Percentiles rank a stretch among this genome's conserved stretches.
phyloP scores from a whole-genome alignment of 2,329 filamentous ascomycete species.

The Colletotrichum australisinense region DNA sequence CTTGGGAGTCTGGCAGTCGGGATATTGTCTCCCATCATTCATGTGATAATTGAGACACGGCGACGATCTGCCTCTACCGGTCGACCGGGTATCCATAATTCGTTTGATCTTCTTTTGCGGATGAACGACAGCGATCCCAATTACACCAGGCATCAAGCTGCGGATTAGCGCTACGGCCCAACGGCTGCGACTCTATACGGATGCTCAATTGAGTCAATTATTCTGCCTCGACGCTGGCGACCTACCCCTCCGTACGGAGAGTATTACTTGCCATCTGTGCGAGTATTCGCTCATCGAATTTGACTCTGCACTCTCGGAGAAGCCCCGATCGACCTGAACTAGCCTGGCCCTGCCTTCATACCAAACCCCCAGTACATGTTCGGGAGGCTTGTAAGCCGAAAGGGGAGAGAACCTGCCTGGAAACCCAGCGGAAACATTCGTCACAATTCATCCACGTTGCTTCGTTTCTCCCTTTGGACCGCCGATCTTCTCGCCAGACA shows the following conservation, averaged over 20 bases:
- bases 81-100: neutral
- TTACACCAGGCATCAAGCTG: neutral
- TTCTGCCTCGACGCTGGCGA: neutral
- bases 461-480: neutral
- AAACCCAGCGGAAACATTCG: neutral
- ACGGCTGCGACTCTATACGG: neutral
- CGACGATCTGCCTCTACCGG: neutral
- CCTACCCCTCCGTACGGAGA: neutral
- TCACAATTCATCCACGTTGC: conserved; percentile 5
- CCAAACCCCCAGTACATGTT: neutral
- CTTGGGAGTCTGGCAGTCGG: neutral
- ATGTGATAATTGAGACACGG: neutral
- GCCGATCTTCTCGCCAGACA: neutral
- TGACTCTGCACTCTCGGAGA: neutral
- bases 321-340: neutral
- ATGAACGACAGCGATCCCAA: conserved; percentile 29
- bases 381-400: neutral
- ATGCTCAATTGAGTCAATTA: neutral
- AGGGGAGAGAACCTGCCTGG: neutral
- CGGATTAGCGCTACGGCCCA: neutral
- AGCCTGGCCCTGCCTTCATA: neutral
- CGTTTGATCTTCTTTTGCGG: neutral
- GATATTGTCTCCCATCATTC: neutral
- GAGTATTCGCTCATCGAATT: neutral
- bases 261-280: neutral